Conservation (phyloP, 352 stramenopile genomes). For the Pythium phragmitis region DNA sequence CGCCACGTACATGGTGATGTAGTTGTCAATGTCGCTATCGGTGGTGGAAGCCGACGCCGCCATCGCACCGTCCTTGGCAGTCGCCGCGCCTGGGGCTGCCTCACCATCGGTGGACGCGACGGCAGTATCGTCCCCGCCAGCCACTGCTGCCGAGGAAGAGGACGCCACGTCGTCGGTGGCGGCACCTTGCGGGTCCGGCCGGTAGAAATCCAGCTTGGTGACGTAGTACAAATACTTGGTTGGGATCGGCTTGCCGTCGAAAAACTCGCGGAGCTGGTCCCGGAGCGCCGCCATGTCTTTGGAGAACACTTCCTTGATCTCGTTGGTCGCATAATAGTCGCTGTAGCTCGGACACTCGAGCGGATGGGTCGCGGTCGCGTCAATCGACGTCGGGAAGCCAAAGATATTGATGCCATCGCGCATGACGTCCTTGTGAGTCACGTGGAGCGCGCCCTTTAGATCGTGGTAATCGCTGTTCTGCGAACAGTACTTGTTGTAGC, state of each 20-base stretch:
- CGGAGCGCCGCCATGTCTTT: slow-evolving; percentile 74
- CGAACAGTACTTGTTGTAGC: slow-evolving; percentile 88
- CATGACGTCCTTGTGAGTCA: slow-evolving; percentile 70
- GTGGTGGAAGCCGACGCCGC: slow-evolving; percentile 2
- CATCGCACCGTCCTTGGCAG: slow-evolving; percentile 10
- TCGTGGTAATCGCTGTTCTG: slow-evolving; percentile 68
- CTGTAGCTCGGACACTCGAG: slow-evolving; percentile 62
- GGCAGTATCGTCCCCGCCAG: background rate
- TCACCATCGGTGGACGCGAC: background rate
- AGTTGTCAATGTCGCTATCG: slow-evolving; percentile 43
- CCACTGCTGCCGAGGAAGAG: background rate
- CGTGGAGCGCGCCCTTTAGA: slow-evolving; percentile 64
- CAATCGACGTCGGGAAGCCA: slow-evolving; percentile 58
- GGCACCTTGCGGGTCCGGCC: slow-evolving; percentile 47
- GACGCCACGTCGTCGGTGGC: slow-evolving; percentile 26
- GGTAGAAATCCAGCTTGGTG: slow-evolving; percentile 77
- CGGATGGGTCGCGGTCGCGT: slow-evolving; percentile 54
- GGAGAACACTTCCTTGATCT: slow-evolving; percentile 56
- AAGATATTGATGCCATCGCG: slow-evolving; percentile 76
- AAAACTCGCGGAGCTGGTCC: slow-evolving; percentile 72
- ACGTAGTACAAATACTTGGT: slow-evolving; percentile 89
- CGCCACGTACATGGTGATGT: slow-evolving; percentile 82
- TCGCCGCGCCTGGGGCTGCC: background rate
- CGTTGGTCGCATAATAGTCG: slow-evolving; percentile 62
- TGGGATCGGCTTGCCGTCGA: slow-evolving; percentile 75